These are phyloP conservation scores for Lachancea meyersii DNA, from an alignment of 805 yeast genomes.

Conservation along the genomic window DNA sequence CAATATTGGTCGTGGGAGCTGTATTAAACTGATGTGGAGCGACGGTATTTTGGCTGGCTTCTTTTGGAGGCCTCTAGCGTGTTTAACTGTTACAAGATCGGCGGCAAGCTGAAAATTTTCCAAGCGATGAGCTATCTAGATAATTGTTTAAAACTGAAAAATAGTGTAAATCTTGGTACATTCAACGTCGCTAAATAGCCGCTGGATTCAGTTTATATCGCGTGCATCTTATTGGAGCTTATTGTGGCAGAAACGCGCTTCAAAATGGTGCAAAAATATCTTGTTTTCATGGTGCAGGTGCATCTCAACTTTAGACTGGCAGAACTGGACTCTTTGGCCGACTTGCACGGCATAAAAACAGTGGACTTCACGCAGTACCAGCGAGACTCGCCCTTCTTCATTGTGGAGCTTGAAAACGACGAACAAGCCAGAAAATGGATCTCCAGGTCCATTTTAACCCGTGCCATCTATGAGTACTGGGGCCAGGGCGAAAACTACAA, in stretches of 20 bases:
- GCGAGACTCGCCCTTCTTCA: constrained; percentile 61
- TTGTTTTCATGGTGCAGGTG: constrained; percentile 80
- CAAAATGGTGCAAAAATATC: constrained; percentile 39
- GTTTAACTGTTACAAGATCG: neutral
- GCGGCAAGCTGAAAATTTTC: constrained; percentile 1
- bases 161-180: too few species aligned
- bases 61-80: neutral
- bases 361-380: constrained; percentile 57
- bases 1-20: too few species aligned
- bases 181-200: too few species aligned
- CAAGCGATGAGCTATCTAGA: neutral
- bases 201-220: neutral
- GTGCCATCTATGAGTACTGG: constrained; percentile 77
- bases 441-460: constrained; percentile 59
- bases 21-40: too few species aligned
- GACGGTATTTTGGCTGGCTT: too few species aligned
- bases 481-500: constrained; percentile 57
- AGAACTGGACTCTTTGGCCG: constrained; percentile 81
- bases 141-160: neutral
- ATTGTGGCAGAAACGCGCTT: neutral
- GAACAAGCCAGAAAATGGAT: constrained; percentile 60
- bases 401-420: constrained; percentile 60
- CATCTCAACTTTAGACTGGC: constrained; percentile 73
- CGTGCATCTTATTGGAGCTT: neutral
- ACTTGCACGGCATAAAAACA: constrained; percentile 42